Evolutionary conservation across 345 rosid genomes (phyloP).

Genomic region (Gossypioides kirkii): DNA sequence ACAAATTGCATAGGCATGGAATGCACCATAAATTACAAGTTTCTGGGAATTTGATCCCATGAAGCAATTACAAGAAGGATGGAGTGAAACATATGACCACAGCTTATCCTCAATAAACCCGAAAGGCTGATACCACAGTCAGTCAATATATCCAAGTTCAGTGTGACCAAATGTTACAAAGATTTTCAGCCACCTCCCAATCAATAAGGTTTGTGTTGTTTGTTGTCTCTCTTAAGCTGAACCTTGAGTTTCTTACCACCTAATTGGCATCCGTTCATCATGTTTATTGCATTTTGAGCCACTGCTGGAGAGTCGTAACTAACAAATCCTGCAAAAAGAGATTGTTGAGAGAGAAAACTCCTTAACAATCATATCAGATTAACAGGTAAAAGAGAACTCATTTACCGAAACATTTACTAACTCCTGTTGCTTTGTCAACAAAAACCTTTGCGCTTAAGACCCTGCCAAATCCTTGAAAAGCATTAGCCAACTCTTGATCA

Average conservation of each 20-base stretch:
- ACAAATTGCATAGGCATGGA: conserved; percentile 57
- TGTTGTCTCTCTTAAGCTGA: conserved; percentile 97
- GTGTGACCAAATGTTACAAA: conserved; percentile 32
- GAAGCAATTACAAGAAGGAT: conserved; percentile 46
- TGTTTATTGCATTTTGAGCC: conserved; percentile 74
- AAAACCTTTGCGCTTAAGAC: conserved; percentile 94
- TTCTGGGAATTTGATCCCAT: conserved; percentile 41
- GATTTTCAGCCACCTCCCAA: conserved; percentile 42
- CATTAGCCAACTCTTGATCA: conserved; percentile 86
- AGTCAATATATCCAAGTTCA: conserved; percentile 38
- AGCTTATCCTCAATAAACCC: conserved; percentile 29
- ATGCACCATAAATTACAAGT: conserved; percentile 64
- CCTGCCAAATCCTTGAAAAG: conserved; percentile 76
- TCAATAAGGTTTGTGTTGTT: conserved; percentile 63
- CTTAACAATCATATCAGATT: not conserved
- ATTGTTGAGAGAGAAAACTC: conserved; percentile 6
- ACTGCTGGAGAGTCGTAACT: conserved; percentile 79
- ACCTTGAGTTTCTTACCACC: conserved; percentile 97
- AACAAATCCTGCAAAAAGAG: conserved; percentile 75
- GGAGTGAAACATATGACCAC: conserved; percentile 26
- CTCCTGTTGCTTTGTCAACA: conserved; percentile 94
- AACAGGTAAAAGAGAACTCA: not conserved
- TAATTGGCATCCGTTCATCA: conserved; percentile 88
- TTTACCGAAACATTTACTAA: conserved; percentile 99
- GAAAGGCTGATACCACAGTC: conserved; percentile 30